phyloP scores from a whole-genome alignment of 352 stramenopile genomes.

The Phytophthora tubulina region DNA sequence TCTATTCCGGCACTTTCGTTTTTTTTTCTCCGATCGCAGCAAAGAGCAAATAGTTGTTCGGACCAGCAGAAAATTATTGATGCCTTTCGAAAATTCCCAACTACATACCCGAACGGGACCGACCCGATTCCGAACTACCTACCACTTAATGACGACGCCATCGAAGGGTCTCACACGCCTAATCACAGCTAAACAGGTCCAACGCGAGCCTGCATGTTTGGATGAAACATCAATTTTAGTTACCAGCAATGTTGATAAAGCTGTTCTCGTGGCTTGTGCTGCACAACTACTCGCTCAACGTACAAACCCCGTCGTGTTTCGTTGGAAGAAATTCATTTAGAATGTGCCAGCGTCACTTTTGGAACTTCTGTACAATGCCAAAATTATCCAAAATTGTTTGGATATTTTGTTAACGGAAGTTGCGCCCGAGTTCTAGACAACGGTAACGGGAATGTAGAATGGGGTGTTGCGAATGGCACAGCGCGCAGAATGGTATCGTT shows the following conservation, averaged over 20 bases:
- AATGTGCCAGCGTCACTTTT: background rate
- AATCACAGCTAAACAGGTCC: background rate
- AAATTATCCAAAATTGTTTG: background rate
- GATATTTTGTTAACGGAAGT: background rate
- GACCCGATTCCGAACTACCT: background rate
- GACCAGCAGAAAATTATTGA: background rate
- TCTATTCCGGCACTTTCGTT: background rate
- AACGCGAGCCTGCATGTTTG: background rate
- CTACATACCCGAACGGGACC: background rate
- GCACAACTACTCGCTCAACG: background rate
- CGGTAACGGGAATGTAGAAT: background rate
- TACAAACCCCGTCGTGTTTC: background rate
- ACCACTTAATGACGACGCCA: background rate
- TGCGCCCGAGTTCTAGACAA: background rate
- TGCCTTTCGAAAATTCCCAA: background rate
- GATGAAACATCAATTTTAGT: background rate
- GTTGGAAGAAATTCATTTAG: background rate
- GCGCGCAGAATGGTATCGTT: background rate
- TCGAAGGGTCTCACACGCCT: background rate
- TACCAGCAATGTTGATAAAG: background rate
- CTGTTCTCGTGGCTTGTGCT: background rate
- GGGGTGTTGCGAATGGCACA: background rate
- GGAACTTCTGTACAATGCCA: background rate
- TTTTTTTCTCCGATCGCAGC: background rate
- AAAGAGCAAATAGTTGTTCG: background rate